Conservation (phyloP, 2,329 filamentous ascomycete genomes). For the Colletotrichum paranaense region DNA sequence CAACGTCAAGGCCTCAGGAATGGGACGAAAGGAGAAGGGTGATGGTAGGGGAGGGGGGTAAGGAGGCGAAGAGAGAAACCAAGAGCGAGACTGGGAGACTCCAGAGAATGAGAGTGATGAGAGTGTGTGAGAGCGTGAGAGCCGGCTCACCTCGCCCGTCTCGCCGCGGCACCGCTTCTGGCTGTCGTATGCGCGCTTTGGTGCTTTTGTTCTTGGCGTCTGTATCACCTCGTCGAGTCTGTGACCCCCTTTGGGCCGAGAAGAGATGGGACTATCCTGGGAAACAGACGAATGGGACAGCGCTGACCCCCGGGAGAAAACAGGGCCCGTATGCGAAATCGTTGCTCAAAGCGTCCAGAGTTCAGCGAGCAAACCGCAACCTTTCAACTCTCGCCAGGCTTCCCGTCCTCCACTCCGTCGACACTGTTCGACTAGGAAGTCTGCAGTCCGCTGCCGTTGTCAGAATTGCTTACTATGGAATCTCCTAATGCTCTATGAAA, state of each 20-base stretch:
- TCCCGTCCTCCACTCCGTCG: neutral
- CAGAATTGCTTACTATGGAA: conserved; percentile 23
- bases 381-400: neutral
- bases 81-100: neutral
- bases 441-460: conserved; percentile 8
- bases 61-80: neutral
- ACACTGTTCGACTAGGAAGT: neutral
- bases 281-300: conserved; percentile 19
- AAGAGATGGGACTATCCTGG: conserved; percentile 11
- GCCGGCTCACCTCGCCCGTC: neutral
- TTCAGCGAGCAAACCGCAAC: neutral
- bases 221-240: conserved; percentile 31
- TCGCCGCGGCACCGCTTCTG: neutral
- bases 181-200: conserved; percentile 9
- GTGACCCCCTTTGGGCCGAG: conserved; percentile 28
- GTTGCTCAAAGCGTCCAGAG: conserved; percentile 1
- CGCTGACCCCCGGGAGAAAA: neutral
- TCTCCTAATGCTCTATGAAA: conserved; percentile 30
- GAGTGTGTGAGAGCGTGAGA: neutral
- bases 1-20: conserved; percentile 26
- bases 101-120: neutral
- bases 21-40: conserved; percentile 18
- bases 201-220: conserved; percentile 24
- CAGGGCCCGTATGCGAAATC: neutral
- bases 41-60: neutral